Evolutionary conservation across 495 filamentous ascomycete species (phyloP).

Genomic region (Bathelium albidoporum): DNA sequence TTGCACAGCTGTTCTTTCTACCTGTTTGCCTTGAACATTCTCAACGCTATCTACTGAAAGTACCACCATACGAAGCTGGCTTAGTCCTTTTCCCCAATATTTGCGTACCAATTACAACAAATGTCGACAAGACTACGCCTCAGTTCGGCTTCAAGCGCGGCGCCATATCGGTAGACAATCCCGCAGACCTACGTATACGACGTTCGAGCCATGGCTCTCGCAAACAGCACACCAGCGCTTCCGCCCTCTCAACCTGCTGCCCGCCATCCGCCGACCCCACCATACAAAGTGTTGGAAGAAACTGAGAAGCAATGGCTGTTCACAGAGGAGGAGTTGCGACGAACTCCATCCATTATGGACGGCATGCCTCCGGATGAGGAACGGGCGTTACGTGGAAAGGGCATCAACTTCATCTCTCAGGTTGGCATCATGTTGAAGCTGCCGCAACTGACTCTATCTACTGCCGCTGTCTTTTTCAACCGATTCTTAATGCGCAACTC

Average conservation of each 20-base stretch:
- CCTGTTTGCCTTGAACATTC: too few species aligned
- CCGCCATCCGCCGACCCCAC: conserved; percentile 26
- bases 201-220: neutral
- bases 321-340: conserved; percentile 66
- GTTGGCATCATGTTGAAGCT: conserved; percentile 88
- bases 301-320: conserved; percentile 79
- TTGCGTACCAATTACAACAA: neutral
- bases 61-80: neutral
- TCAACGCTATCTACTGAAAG: too few species aligned
- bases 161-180: neutral
- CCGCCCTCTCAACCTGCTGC: conserved; percentile 21
- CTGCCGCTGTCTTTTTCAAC: conserved; percentile 89
- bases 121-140: neutral
- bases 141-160: neutral
- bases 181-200: neutral
- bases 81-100: neutral
- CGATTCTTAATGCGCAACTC: conserved; percentile 85
- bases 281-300: conserved; percentile 39
- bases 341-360: conserved; percentile 74
- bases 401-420: conserved; percentile 91
- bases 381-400: conserved; percentile 68
- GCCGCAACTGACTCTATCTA: conserved; percentile 80
- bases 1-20: too few species aligned
- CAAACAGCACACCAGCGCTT: neutral
- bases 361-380: conserved; percentile 68